Evolutionary conservation across 2,329 filamentous ascomycete species (phyloP), one percentile per base, ranked within the genome.

Genomic region (Curvularia sp.): DNA sequence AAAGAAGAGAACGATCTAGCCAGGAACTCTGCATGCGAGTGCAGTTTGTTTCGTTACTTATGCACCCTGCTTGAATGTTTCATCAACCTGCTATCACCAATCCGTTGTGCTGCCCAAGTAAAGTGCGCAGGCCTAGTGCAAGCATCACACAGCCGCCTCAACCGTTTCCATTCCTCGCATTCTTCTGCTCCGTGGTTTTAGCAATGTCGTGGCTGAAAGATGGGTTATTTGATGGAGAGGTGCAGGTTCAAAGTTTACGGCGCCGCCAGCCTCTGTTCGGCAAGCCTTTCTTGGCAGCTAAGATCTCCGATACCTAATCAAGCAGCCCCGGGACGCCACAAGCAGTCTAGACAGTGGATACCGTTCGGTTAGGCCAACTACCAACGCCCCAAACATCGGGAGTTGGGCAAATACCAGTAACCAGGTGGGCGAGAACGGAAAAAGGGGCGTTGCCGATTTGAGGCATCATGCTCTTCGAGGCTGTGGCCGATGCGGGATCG

Each of bases 161-260:
- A 30, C 3, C 42, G 10, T 23, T 39, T 21, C 10, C 23, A 36
- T 28, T 5, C 18, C 27, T 42, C 36, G 19, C 25, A 32, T 13
- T 49, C 19, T 45, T 46, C 34, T 41, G 43, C 28, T 43, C 28
- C 34, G 30, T 10, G 21, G 30, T 42, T 27, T 41, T 42, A 43
- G 36, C 23, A 55, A 5, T 8, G 5, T 8, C 12, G 25, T 18
- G 41, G 21, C 19, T 6, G 27, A 12, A 36, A 43, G 21, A 21
- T 5, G 5, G 38, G 23, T 27, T 8, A 28, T 3, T 52, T 13
- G 42, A 46, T 36, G 39, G 27, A 39, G 23, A 49, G 23, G 15
- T 48, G 42, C 28, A 47, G 7, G 6, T 27, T 15, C n/a, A 48
- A 52, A 48, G 42, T 56, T 53, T 52, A 42, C 15, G 19, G 36